Conservation (phyloP, 352 stramenopile genomes). For the Globisporangium solare region DNA sequence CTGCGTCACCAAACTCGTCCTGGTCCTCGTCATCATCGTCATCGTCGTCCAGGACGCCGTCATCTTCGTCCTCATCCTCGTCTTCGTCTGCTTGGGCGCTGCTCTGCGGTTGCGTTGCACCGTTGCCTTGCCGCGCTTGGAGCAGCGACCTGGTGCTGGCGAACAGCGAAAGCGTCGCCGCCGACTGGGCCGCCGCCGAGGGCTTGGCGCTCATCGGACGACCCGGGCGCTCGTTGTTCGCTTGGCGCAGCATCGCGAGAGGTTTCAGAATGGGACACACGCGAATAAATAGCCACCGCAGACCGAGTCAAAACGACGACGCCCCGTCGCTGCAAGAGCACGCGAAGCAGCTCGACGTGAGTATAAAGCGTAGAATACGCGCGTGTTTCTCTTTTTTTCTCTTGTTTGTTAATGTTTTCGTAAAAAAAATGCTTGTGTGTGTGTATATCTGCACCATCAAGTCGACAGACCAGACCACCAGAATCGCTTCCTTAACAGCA, state of each 20-base stretch:
- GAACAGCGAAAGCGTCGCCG: conserved; percentile 2
- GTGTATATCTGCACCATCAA: background rate
- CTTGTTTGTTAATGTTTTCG: conserved; percentile 4
- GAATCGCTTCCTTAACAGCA: conserved; percentile 4
- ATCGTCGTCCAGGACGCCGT: conserved; percentile 31
- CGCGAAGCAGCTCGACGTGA: too few relatives aligned
- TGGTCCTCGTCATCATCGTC: conserved; percentile 22
- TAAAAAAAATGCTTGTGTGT: background rate
- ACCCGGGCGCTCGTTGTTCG: conserved; percentile 2
- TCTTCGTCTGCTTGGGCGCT: conserved; percentile 5
- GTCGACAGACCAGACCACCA: conserved; percentile 3
- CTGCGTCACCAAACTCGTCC: conserved; percentile 34
- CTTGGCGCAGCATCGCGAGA: background rate
- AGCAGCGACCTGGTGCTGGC: background rate
- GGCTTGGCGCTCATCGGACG: conserved; percentile 52
- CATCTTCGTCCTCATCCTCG: conserved; percentile 20
- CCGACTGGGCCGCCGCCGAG: conserved; percentile 6
- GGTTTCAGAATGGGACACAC: too few relatives aligned
- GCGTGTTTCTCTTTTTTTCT: conserved; percentile 1
- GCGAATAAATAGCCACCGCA: too few relatives aligned
- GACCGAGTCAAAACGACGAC: too few relatives aligned
- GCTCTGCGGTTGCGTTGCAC: background rate
- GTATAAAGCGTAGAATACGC: background rate
- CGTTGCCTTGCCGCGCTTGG: background rate
- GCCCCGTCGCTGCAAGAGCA: too few relatives aligned